Evolutionary conservation across 2,329 filamentous ascomycete genomes (phyloP).

Genomic region (Rutstroemia sp.): DNA sequence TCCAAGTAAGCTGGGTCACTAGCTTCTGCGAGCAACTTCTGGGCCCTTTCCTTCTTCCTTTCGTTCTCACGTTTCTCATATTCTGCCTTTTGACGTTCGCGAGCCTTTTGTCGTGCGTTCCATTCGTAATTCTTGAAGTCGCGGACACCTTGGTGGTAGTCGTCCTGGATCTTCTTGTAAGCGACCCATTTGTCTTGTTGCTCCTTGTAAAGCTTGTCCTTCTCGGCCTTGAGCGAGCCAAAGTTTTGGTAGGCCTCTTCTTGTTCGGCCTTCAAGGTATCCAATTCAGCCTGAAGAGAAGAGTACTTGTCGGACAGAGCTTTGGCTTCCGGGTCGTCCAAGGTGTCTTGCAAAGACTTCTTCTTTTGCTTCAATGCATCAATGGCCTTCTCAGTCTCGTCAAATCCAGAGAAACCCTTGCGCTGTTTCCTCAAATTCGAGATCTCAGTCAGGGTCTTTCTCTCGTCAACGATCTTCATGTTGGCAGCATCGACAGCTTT

Average conservation of each 20-base stretch:
- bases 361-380: slow-evolving; percentile 82
- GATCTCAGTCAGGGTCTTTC: slow-evolving; percentile 82
- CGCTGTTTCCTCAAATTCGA: slow-evolving; percentile 77
- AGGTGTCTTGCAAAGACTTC: slow-evolving; percentile 76
- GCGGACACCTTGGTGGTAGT: slow-evolving; percentile 74
- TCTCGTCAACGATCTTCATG: slow-evolving; percentile 96
- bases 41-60: slow-evolving; percentile 67
- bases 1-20: slow-evolving; percentile 84
- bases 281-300: slow-evolving; percentile 78
- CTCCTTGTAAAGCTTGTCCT: slow-evolving; percentile 72
- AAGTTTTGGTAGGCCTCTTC: slow-evolving; percentile 86
- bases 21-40: slow-evolving; percentile 71
- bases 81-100: slow-evolving; percentile 76
- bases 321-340: slow-evolving; percentile 88
- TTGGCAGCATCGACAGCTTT: slow-evolving; percentile 79
- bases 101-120: slow-evolving; percentile 67
- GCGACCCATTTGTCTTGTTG: slow-evolving; percentile 80
- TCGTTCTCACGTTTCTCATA: slow-evolving; percentile 65
- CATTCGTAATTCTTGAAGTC: slow-evolving; percentile 80
- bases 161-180: slow-evolving; percentile 83
- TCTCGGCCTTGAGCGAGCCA: slow-evolving; percentile 76
- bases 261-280: slow-evolving; percentile 85
- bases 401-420: slow-evolving; percentile 84
- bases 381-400: slow-evolving; percentile 80
- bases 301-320: slow-evolving; percentile 81